A percentile compares a stretch with the other conserved stretches of the same genome.
Conservation (phyloP, 164 flowering plant species). For the Annona cherimola region DNA sequence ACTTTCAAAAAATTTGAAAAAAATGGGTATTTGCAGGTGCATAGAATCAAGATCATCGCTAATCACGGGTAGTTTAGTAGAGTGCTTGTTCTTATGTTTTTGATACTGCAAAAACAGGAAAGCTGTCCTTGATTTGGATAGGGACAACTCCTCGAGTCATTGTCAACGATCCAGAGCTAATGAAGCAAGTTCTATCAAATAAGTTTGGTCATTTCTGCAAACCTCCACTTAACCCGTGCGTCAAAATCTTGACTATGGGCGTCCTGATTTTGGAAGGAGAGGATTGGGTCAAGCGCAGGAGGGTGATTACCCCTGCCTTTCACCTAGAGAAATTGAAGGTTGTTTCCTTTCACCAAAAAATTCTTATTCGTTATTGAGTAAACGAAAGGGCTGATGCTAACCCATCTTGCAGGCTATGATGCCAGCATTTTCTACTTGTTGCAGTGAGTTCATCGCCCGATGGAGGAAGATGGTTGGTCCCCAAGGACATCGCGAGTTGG, state of each 20-base stretch:
- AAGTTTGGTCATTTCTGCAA: slow-evolving; percentile 6
- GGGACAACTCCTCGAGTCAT: slow-evolving; percentile 10
- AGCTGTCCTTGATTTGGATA: slow-evolving; percentile 8
- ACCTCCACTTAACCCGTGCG: slow-evolving; percentile 2
- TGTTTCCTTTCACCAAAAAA: background rate
- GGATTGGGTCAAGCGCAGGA: slow-evolving; percentile 12
- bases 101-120: background rate
- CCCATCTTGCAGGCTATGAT: slow-evolving; percentile 16
- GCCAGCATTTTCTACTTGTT: slow-evolving; percentile 20
- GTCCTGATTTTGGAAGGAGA: slow-evolving; percentile 8
- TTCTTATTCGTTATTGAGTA: background rate
- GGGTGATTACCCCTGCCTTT: slow-evolving; percentile 13
- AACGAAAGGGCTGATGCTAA: background rate
- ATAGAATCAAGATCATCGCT: too few species aligned
- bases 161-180: slow-evolving; percentile 14
- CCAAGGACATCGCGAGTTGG: slow-evolving; percentile 16
- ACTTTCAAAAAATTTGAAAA: too few species aligned
- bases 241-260: slow-evolving; percentile 4
- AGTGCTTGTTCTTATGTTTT: background rate
- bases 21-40: too few species aligned
- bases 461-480: slow-evolving; percentile 16
- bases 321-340: slow-evolving; percentile 20
- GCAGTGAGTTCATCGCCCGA: slow-evolving; percentile 12
- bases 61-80: too few species aligned
- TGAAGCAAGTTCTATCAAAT: slow-evolving; percentile 9